A percentile compares a stretch with the other conserved stretches of the same genome.
These are phyloP conservation scores for Macrophomina phaseolina DNA, from an alignment of 2,329 filamentous ascomycete species.

Conservation along the genomic window DNA sequence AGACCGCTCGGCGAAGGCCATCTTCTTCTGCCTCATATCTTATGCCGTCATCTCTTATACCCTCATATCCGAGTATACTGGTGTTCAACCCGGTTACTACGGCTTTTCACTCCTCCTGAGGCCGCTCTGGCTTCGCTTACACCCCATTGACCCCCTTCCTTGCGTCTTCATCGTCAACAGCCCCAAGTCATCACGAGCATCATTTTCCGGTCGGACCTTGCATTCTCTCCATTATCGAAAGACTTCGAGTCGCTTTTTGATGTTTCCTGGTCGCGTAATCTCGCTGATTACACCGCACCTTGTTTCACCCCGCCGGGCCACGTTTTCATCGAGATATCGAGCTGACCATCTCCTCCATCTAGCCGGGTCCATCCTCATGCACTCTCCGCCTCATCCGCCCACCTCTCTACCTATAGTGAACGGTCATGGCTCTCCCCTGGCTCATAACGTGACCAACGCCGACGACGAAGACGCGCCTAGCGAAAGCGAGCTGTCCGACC, in stretches of 20 bases:
- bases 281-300: constrained; percentile 43
- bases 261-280: constrained; percentile 51
- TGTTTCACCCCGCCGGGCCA: constrained; percentile 41
- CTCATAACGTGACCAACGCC: constrained; percentile 52
- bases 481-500: constrained; percentile 80
- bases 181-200: constrained; percentile 37
- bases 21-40: constrained; percentile 41
- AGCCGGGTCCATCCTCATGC: constrained; percentile 69
- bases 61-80: constrained; percentile 8
- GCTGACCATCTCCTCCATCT: constrained; percentile 49
- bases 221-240: constrained; percentile 37
- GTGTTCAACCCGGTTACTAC: constrained; percentile 28
- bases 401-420: constrained; percentile 69
- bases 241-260: constrained; percentile 40
- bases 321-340: constrained; percentile 41
- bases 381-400: constrained; percentile 66
- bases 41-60: constrained; percentile 39
- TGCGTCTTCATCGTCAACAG: constrained; percentile 38
- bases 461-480: constrained; percentile 60
- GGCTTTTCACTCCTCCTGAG: constrained; percentile 31
- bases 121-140: constrained; percentile 24
- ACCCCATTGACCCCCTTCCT: constrained; percentile 34
- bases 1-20: constrained; percentile 40
- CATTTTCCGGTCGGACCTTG: constrained; percentile 48
- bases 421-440: constrained; percentile 66